Conservation (phyloP, 805 yeast genomes). For the Nakazawaea siamensis region DNA sequence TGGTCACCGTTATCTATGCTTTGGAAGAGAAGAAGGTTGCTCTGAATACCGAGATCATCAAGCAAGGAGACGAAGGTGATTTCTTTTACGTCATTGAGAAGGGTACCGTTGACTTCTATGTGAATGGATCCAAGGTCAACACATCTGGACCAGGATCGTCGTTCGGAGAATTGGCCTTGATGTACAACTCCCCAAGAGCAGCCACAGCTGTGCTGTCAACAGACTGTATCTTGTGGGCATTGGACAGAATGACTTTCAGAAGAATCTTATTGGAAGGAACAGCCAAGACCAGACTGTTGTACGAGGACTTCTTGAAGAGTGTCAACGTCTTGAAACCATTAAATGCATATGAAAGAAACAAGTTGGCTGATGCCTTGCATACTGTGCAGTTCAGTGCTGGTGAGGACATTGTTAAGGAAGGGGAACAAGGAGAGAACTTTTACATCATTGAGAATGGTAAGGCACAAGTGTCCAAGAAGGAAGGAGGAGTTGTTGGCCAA, state of each 20-base stretch:
- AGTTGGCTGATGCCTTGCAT: slow-evolving; percentile 89
- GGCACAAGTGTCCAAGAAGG: slow-evolving; percentile 63
- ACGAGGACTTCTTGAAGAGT: slow-evolving; percentile 79
- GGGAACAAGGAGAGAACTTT: slow-evolving; percentile 75
- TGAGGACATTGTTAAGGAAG: slow-evolving; percentile 71
- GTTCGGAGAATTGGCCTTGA: slow-evolving; percentile 93
- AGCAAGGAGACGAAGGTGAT: slow-evolving; percentile 94
- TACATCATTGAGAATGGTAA: slow-evolving; percentile 74
- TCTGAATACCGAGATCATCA: slow-evolving; percentile 60
- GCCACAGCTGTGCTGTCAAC: slow-evolving; percentile 79
- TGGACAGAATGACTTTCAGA: slow-evolving; percentile 89
- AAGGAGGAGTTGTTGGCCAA: slow-evolving; percentile 50
- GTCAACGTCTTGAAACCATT: slow-evolving; percentile 75
- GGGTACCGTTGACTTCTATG: slow-evolving; percentile 78
- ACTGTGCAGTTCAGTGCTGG: slow-evolving; percentile 68
- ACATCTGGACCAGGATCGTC: slow-evolving; percentile 81
- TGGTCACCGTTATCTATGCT: slow-evolving; percentile 75
- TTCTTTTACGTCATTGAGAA: slow-evolving; percentile 79
- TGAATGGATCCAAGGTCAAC: slow-evolving; percentile 62
- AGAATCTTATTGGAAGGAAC: slow-evolving; percentile 87
- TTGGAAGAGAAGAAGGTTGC: slow-evolving; percentile 61
- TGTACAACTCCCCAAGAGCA: slow-evolving; percentile 97
- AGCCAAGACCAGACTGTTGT: slow-evolving; percentile 80
- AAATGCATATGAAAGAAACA: slow-evolving; percentile 74
- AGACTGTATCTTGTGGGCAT: slow-evolving; percentile 78